Base-by-base conservation (phyloP, 2,329 filamentous ascomycete genomes). In the Aspergillus sp. region DNA sequence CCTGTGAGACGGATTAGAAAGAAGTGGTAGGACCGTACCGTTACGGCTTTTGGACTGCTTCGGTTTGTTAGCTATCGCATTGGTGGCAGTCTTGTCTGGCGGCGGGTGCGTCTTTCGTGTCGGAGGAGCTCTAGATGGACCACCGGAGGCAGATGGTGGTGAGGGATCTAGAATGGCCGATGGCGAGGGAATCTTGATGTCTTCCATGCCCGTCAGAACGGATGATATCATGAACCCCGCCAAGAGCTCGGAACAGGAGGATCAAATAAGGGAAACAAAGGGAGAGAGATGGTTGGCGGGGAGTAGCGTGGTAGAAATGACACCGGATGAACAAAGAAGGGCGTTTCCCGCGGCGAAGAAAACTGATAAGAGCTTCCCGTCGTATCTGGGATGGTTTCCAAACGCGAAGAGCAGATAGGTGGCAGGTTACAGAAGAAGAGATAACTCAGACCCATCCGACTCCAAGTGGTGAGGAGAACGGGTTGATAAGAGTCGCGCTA, bases 1-100 rank as follows among this genome's bases (percentile, higher is more conserved):
- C 36, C 45, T n/a, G 4, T 13, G 41, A 36, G 42, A 21, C 34
- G 50, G 49, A 46, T 52, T 21, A 36, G 50, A 56, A 51, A 54
- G 50, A 49, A 48, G 49, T 53, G 54, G 49, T 52, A 29, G 55
- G 53, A 59, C 52, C 80, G 63, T 83, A 88, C 86, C 87, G 76
- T 89, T 88, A 61, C 87, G 84, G 73, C 86, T 88, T 71, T 89
- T 89, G 55, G 85, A 87, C 72, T 88, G 86, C 66, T 88, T 89
- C 25, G 84, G 82, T 65, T 87, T 89, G 62, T 71, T 69, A 38
- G 60, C 62, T 31, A 52, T 36, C 14, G 29, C 34, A 38, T 36
- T 41, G 20, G 32, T 50, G 38, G 42, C 40, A 42, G 52, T 41
- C 50, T 54, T 52, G 44, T 41, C 45, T 29, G 25, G 25, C 25